phyloP scores from a whole-genome alignment of 768 basidiomycete genomes.

The Tulasnella sp. region DNA sequence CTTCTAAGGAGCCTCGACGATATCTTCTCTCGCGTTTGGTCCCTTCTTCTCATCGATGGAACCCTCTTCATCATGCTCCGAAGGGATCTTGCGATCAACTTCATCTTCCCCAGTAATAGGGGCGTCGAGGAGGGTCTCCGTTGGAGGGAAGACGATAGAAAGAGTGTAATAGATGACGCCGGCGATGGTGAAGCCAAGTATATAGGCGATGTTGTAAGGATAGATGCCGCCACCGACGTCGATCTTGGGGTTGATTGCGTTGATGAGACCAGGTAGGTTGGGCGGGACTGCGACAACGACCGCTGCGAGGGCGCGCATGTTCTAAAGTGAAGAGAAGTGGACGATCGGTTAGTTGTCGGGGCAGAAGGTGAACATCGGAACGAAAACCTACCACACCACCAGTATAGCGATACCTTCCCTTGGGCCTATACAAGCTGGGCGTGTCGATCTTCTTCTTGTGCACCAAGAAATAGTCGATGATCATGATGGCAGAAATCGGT shows the following conservation, averaged over 20 bases:
- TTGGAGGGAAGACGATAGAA: conserved; percentile 43
- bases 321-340: conserved; percentile 44
- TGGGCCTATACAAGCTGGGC: conserved; percentile 76
- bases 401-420: conserved; percentile 74
- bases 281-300: conserved; percentile 65
- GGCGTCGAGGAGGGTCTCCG: conserved; percentile 40
- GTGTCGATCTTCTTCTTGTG: conserved; percentile 71
- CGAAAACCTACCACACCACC: conserved; percentile 58
- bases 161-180: conserved; percentile 40
- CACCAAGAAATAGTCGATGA: conserved; percentile 69
- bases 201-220: conserved; percentile 69
- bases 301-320: conserved; percentile 74
- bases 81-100: not conserved
- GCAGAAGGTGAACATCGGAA: conserved; percentile 5
- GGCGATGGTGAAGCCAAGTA: conserved; percentile 54
- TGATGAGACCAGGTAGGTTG: conserved; percentile 71
- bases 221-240: conserved; percentile 48
- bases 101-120: conserved; percentile 33
- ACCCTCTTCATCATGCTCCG: conserved; percentile 9
- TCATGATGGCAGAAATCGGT: conserved; percentile 76
- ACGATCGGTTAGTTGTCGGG: not conserved
- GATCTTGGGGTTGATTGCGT: conserved; percentile 65
- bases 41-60: conserved; percentile 15
- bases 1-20: not conserved
- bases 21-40: not conserved